A percentile compares a stretch with the other conserved stretches of the same genome.
phyloP scores from a whole-genome alignment of 2,329 filamentous ascomycete genomes.

The Ceratocystis albifundus region DNA sequence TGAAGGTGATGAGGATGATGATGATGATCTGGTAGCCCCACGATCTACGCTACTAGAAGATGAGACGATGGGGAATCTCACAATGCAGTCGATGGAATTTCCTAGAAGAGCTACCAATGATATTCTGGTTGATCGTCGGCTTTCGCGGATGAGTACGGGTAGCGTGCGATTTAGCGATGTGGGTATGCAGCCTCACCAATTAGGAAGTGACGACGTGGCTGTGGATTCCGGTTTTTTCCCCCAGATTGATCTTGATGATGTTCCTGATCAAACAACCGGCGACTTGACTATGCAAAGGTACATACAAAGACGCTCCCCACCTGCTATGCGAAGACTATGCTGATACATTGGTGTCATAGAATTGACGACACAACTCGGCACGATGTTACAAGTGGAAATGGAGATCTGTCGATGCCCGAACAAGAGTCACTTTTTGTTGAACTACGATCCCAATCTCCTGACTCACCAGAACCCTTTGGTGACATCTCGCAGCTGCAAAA shows the following conservation, averaged over 20 bases:
- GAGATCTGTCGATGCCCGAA: conserved; percentile 13
- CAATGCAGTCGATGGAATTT: conserved; percentile 48
- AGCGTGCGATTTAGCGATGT: conserved; percentile 45
- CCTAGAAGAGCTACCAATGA: conserved; percentile 43
- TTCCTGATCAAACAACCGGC: conserved; percentile 33
- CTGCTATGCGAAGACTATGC: neutral
- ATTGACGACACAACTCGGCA: conserved; percentile 29
- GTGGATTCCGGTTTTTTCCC: conserved; percentile 45
- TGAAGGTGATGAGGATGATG: conserved; percentile 39
- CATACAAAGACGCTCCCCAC: conserved; percentile 7
- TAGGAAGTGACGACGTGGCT: conserved; percentile 34
- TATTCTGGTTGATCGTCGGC: conserved; percentile 32
- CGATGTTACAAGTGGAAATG: conserved; percentile 18
- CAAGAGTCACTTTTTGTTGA: conserved; percentile 7
- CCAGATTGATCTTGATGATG: conserved; percentile 35
- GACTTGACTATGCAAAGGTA: conserved; percentile 37
- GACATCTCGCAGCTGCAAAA: conserved; percentile 21
- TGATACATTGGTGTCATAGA: conserved; percentile 24
- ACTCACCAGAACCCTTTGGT: conserved; percentile 18
- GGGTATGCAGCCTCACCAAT: conserved; percentile 29
- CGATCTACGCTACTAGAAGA: conserved; percentile 45
- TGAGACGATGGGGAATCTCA: conserved; percentile 42
- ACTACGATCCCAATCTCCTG: conserved; percentile 17
- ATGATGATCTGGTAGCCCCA: conserved; percentile 43
- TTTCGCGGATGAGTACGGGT: conserved; percentile 44